Conservation (phyloP, 1,284 basidiomycete genomes). For the Megacollybia platyphylla region DNA sequence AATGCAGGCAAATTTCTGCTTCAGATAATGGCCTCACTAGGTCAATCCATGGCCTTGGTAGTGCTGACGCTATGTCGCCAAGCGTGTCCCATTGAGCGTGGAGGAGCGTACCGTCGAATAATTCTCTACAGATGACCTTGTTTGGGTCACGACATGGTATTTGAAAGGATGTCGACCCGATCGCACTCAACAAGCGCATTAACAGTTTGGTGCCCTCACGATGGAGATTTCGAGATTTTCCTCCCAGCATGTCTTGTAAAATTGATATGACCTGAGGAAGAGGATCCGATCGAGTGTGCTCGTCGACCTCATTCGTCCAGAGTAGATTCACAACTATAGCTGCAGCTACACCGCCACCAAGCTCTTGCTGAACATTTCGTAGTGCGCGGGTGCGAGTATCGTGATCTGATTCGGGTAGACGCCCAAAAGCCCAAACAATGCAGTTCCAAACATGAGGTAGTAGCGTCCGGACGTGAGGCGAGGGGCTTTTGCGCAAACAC, state of each 20-base stretch:
- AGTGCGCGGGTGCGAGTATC: background rate
- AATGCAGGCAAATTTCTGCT: conserved; percentile 27
- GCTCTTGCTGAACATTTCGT: background rate
- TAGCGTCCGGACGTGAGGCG: conserved; percentile 18
- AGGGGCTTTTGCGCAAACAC: background rate
- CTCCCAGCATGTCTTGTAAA: background rate
- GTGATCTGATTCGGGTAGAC: conserved; percentile 4
- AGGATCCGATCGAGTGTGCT: background rate
- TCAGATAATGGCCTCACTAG: conserved; percentile 25
- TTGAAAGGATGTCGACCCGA: background rate
- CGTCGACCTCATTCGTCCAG: background rate
- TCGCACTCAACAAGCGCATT: background rate
- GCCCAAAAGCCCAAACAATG: conserved; percentile 37
- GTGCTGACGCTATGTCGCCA: conserved; percentile 1
- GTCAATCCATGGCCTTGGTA: conserved; percentile 8
- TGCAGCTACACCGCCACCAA: background rate
- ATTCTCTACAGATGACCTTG: background rate
- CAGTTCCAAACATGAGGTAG: conserved; percentile 37
- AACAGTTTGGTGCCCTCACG: background rate
- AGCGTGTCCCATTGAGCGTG: background rate
- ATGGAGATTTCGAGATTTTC: background rate
- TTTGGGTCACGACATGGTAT: background rate
- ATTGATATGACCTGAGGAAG: background rate
- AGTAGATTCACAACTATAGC: background rate
- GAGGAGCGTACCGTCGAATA: background rate